These are phyloP conservation scores for Conticribra guillardii DNA, from an alignment of 108 stramenopile genomes.

Conservation along the genomic window DNA sequence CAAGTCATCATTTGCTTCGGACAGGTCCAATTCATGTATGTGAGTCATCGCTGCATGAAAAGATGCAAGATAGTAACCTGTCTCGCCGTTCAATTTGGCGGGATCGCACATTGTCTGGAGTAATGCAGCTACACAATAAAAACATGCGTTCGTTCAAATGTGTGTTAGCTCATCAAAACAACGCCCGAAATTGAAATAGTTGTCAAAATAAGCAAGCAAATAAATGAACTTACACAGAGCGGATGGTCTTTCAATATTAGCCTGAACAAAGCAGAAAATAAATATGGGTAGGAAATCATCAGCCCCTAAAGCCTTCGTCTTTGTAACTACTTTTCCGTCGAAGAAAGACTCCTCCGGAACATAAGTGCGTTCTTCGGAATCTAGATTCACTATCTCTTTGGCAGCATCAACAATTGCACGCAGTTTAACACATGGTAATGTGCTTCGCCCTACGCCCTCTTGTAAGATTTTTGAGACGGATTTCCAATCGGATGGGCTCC, in stretches of 20 bases:
- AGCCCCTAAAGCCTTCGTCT: conserved; percentile 65
- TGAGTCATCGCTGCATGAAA: conserved; percentile 89
- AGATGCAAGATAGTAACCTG: conserved; percentile 89
- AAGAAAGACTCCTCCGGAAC: conserved; percentile 38
- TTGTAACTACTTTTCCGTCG: conserved; percentile 37
- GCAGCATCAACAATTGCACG: conserved; percentile 86
- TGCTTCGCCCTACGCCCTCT: conserved; percentile 78
- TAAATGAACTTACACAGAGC: conserved; percentile 64
- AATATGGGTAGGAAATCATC: conserved; percentile 94
- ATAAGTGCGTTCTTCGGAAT: conserved; percentile 48
- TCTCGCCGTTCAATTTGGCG: conserved; percentile 79
- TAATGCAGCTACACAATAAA: conserved; percentile 15
- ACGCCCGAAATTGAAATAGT: background rate
- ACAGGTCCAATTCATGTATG: conserved; percentile 77
- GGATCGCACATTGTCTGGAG: conserved; percentile 81
- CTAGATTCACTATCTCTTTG: conserved; percentile 69
- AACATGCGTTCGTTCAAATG: too few species aligned
- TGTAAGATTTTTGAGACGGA: conserved; percentile 76
- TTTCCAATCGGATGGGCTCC: conserved; percentile 73
- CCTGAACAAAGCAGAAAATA: conserved; percentile 83
- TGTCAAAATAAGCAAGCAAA: background rate
- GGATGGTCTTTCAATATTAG: conserved; percentile 82
- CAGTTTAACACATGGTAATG: conserved; percentile 82
- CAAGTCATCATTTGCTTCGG: conserved; percentile 50
- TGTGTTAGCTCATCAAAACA: too few species aligned